phyloP scores from a whole-genome alignment of 352 stramenopile species.

The Phytophthora fragariaefolia region DNA sequence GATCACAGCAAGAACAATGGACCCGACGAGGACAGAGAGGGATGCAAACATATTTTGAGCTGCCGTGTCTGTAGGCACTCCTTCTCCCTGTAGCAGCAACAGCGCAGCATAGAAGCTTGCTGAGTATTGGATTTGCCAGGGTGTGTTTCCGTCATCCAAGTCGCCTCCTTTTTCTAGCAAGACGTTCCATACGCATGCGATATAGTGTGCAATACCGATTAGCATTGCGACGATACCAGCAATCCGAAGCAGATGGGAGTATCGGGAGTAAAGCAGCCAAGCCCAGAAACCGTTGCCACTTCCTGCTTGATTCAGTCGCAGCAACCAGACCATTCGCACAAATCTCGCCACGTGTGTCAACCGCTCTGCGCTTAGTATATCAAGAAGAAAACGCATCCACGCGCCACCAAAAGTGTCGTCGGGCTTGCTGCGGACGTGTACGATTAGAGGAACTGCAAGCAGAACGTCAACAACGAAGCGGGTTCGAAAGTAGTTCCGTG shows the following conservation, averaged over 20 bases:
- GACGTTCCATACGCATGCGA: not conserved
- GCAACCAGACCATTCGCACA: constrained; percentile 1
- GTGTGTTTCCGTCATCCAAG: not conserved
- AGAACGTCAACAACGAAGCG: constrained; percentile 26
- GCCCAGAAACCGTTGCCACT: constrained; percentile 1
- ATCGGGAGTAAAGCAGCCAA: constrained; percentile 1
- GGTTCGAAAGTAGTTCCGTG: constrained; percentile 17
- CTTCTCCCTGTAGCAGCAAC: constrained; percentile 63
- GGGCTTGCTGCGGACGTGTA: not conserved
- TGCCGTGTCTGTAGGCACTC: constrained; percentile 30
- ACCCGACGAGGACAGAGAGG: constrained; percentile 52
- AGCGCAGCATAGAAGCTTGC: constrained; percentile 56
- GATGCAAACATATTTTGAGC: constrained; percentile 51
- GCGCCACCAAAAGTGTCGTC: not conserved
- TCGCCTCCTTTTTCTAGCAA: constrained; percentile 12
- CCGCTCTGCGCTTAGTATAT: constrained; percentile 6
- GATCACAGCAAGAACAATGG: constrained; percentile 61
- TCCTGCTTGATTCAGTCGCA: not conserved
- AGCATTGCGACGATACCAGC: not conserved
- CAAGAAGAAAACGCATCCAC: not conserved
- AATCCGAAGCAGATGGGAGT: not conserved
- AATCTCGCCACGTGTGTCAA: not conserved
- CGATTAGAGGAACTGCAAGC: constrained; percentile 11
- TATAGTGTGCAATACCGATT: not conserved
- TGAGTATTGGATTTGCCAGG: constrained; percentile 33